Conservation (phyloP, 2,329 filamentous ascomycete species). For the Bipolaris bicolor region DNA sequence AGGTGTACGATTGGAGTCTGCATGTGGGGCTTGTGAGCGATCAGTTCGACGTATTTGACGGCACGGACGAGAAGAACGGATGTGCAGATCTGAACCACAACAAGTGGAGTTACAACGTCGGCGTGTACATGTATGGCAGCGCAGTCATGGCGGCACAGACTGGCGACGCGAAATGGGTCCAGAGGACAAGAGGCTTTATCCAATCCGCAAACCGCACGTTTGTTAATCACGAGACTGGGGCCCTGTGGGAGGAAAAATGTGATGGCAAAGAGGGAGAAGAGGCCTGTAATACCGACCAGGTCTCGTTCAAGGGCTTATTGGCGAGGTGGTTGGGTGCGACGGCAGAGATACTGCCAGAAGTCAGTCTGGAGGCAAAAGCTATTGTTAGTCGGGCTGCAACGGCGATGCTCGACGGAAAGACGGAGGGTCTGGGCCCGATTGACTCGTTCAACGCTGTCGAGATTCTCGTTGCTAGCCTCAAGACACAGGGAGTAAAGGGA, state of each 20-base stretch:
- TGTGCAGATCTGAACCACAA: constrained; percentile 44
- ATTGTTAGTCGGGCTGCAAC: constrained; percentile 22
- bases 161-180: constrained; percentile 25
- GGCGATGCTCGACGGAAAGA: constrained; percentile 13
- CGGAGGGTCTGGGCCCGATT: constrained; percentile 18
- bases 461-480: constrained; percentile 25
- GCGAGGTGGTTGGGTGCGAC: constrained; percentile 38
- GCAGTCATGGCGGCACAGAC: constrained; percentile 38
- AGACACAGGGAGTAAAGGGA: constrained; percentile 23
- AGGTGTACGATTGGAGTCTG: constrained; percentile 62
- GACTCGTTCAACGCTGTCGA: constrained; percentile 26
- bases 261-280: constrained; percentile 54
- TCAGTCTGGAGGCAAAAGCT: constrained; percentile 17
- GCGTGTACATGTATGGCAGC: constrained; percentile 60
- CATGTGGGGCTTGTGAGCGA: constrained; percentile 57
- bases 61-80: constrained; percentile 55
- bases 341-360: constrained; percentile 27
- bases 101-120: constrained; percentile 58
- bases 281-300: constrained; percentile 69
- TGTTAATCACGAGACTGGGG: constrained; percentile 25
- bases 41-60: constrained; percentile 60
- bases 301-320: constrained; percentile 65
- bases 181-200: constrained; percentile 46
- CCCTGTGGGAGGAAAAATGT: constrained; percentile 65
- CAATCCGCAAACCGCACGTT: constrained; percentile 32